Evolutionary conservation across 129 eudicot genomes (phyloP).

Genomic region (Flaveria bidentis): DNA sequence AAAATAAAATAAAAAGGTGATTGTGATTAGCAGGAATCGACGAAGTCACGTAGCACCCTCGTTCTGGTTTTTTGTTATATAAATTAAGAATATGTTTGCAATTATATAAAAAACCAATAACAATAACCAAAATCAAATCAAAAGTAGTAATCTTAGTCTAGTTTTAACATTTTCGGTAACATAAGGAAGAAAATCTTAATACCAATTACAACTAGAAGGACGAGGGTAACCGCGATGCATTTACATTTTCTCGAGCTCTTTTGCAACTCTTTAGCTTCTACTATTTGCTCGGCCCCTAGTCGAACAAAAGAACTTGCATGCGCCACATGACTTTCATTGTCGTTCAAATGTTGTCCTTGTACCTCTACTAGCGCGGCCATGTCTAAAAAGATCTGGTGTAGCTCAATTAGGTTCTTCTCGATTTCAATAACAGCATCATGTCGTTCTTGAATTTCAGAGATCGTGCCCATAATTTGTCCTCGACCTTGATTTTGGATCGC

Average conservation of each 20-base stretch:
- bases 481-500: constrained; percentile 87
- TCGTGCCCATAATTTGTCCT: constrained; percentile 71
- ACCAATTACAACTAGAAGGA: constrained; percentile 26
- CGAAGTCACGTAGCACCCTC: too few relatives aligned
- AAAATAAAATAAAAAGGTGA: too few relatives aligned
- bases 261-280: constrained; percentile 57
- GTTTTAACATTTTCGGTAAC: constrained; percentile 19
- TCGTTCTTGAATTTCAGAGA: constrained; percentile 88
- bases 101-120: not conserved
- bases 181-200: constrained; percentile 40
- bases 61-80: too few relatives aligned
- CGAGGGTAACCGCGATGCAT: constrained; percentile 51
- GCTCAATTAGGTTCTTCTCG: constrained; percentile 61
- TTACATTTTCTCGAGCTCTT: constrained; percentile 70
- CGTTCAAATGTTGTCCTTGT: constrained; percentile 76
- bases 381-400: constrained; percentile 75
- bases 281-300: constrained; percentile 60
- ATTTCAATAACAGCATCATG: constrained; percentile 77
- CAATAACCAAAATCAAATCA: not conserved
- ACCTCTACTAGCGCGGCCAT: constrained; percentile 84
- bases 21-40: too few relatives aligned
- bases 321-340: constrained; percentile 72
- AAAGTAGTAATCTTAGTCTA: constrained; percentile 5
- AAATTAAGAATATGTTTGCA: not conserved
- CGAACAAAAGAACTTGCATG: constrained; percentile 79